phyloP scores from a whole-genome alignment of 2,329 filamentous ascomycete genomes.

The Nothopassalora personata region DNA sequence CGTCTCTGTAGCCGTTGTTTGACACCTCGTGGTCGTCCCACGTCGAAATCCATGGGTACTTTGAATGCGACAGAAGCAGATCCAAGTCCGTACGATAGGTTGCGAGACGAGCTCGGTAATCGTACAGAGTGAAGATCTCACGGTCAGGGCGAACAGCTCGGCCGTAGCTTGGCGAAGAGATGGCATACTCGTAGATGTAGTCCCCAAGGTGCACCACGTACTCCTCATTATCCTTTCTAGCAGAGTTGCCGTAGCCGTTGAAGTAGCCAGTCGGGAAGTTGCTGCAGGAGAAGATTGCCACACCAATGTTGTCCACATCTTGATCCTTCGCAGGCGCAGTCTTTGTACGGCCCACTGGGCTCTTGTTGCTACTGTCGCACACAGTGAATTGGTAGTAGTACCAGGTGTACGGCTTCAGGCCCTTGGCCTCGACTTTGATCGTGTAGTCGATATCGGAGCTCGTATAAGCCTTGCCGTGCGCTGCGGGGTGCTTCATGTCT shows the following conservation, averaged over 20 bases:
- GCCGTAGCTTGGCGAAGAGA: constrained; percentile 27
- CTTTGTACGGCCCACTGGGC: constrained; percentile 26
- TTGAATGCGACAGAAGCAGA: constrained; percentile 35
- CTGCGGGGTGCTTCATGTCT: constrained; percentile 15
- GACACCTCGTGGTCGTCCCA: constrained; percentile 38
- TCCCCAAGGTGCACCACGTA: constrained; percentile 39
- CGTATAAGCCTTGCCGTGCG: constrained; percentile 24
- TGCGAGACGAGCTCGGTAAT: constrained; percentile 41
- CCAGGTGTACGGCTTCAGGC: constrained; percentile 22
- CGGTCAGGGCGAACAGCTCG: constrained; percentile 30
- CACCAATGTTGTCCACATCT: constrained; percentile 20
- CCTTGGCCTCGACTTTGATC: constrained; percentile 25
- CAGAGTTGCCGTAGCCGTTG: constrained; percentile 27
- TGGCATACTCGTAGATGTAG: constrained; percentile 42
- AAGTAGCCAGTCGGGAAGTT: constrained; percentile 27
- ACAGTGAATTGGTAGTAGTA: constrained; percentile 28
- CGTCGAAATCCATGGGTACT: constrained; percentile 41
- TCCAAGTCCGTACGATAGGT: constrained; percentile 40
- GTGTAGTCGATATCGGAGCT: constrained; percentile 28
- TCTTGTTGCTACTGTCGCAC: constrained; percentile 21
- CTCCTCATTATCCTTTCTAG: constrained; percentile 35
- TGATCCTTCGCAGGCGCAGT: constrained; percentile 22
- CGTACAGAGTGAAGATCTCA: constrained; percentile 40
- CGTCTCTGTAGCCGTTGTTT: constrained; percentile 41
- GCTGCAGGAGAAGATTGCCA: constrained; percentile 27